phyloP scores from a whole-genome alignment of 2,329 filamentous ascomycete genomes.

The Fusarium liriodendri region DNA sequence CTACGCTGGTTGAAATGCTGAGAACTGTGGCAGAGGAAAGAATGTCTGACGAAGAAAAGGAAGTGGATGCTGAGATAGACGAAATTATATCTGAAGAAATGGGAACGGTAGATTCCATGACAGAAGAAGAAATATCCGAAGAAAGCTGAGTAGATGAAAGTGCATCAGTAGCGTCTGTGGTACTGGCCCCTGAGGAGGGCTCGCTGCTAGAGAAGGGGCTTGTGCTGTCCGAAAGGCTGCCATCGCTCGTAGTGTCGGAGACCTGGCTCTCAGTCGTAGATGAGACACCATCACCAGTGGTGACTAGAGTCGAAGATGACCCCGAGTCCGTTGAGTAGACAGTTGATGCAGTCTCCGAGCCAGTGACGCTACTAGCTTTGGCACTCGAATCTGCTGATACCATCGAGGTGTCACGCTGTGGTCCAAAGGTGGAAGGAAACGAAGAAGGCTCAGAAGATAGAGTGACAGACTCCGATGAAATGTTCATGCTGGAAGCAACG shows the following conservation, averaged over 20 bases:
- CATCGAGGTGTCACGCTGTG: background rate
- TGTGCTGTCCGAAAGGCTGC: conserved; percentile 5
- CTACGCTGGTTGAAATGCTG: background rate
- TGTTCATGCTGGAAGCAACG: background rate
- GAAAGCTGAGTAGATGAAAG: background rate
- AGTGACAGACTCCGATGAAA: conserved; percentile 1
- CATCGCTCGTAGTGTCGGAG: background rate
- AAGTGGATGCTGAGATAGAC: background rate
- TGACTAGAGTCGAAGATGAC: conserved; percentile 2
- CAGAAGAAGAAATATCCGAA: background rate
- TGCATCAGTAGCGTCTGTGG: background rate
- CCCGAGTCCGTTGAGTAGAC: conserved; percentile 1
- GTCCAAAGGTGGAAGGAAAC: conserved; percentile 2
- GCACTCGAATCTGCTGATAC: conserved; percentile 34
- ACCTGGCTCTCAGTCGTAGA: background rate
- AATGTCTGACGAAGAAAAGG: background rate
- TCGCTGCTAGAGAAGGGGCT: background rate
- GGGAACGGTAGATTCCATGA: background rate
- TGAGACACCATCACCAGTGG: background rate
- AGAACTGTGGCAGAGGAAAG: background rate
- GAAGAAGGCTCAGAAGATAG: background rate
- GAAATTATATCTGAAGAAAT: background rate
- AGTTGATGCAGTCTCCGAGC: conserved; percentile 9
- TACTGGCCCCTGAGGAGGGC: background rate
- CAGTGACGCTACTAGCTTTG: conserved; percentile 28